Evolutionary conservation across 2,329 filamentous ascomycete species (phyloP).

Genomic region (Aspergillus fischeri): DNA sequence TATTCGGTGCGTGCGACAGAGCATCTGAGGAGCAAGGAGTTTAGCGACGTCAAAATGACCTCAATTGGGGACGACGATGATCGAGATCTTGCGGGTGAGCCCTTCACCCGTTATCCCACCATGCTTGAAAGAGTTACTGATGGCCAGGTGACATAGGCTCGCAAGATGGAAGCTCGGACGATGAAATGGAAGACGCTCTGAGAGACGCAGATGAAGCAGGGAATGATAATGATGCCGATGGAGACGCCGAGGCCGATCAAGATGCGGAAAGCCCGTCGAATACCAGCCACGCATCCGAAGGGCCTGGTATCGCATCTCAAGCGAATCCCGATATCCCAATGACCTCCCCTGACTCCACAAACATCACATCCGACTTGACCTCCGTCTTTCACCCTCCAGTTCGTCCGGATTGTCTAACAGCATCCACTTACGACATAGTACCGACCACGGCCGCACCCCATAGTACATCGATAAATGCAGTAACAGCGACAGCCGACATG

Average conservation of each 20-base stretch:
- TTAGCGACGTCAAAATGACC: slow-evolving; percentile 20
- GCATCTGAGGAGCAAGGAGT: not conserved
- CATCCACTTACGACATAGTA: slow-evolving; percentile 85
- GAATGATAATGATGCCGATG: slow-evolving; percentile 35
- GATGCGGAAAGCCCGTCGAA: slow-evolving; percentile 39
- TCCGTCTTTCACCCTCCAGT: slow-evolving; percentile 57
- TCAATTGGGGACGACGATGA: slow-evolving; percentile 40
- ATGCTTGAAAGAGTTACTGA: slow-evolving; percentile 5
- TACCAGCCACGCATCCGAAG: slow-evolving; percentile 38
- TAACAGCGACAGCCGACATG: slow-evolving; percentile 89
- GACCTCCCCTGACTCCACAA: slow-evolving; percentile 43
- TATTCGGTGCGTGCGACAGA: not conserved
- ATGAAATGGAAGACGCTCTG: slow-evolving; percentile 45
- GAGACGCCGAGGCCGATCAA: slow-evolving; percentile 30
- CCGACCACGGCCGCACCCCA: slow-evolving; percentile 96
- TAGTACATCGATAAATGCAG: slow-evolving; percentile 89
- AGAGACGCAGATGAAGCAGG: slow-evolving; percentile 40
- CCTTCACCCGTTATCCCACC: not conserved
- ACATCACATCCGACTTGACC: slow-evolving; percentile 27
- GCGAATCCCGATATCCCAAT: slow-evolving; percentile 47
- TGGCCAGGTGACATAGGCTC: slow-evolving; percentile 33
- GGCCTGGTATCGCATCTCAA: slow-evolving; percentile 31
- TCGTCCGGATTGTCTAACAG: slow-evolving; percentile 74
- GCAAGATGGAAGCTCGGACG: slow-evolving; percentile 47
- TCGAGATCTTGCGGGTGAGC: slow-evolving; percentile 37